Evolutionary conservation across 1,139 yeast species (phyloP).

Genomic region (Hemisphaericaspora xylanilytica): DNA sequence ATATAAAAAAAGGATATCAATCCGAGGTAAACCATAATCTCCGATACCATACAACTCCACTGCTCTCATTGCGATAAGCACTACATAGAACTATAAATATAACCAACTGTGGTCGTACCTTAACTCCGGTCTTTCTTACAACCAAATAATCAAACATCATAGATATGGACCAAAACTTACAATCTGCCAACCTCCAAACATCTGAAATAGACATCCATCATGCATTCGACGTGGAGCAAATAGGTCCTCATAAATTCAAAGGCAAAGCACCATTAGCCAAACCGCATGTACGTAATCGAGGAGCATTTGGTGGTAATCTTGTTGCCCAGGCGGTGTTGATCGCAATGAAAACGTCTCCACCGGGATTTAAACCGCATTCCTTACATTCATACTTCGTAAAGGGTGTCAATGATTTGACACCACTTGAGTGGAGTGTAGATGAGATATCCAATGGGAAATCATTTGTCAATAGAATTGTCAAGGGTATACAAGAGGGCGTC

Average conservation of each 20-base stretch:
- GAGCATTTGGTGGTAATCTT: conserved; percentile 35
- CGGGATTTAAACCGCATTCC: conserved; percentile 35
- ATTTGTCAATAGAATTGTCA: conserved; percentile 57
- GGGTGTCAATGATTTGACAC: conserved; percentile 20
- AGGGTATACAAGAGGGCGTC: conserved; percentile 53
- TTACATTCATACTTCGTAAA: conserved; percentile 33
- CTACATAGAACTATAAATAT: too few species aligned
- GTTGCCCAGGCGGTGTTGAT: conserved; percentile 36
- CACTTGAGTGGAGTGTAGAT: conserved; percentile 34
- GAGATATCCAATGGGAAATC: conserved; percentile 50
- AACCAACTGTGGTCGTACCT: too few species aligned
- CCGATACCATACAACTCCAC: too few species aligned
- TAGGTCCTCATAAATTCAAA: conserved; percentile 17
- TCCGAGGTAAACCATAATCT: too few species aligned
- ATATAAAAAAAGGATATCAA: too few species aligned
- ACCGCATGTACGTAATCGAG: conserved; percentile 24
- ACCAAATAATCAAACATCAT: too few species aligned
- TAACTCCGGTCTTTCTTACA: too few species aligned
- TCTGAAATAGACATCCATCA: conserved; percentile 6
- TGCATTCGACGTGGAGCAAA: conserved; percentile 22
- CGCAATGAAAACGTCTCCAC: conserved; percentile 25
- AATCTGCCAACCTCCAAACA: background rate
- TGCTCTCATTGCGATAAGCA: too few species aligned
- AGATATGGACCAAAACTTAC: conserved; percentile 5
- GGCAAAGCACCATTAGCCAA: conserved; percentile 25